Conservation (phyloP, 2,329 filamentous ascomycete species). For the Rosellinia necatrix region DNA sequence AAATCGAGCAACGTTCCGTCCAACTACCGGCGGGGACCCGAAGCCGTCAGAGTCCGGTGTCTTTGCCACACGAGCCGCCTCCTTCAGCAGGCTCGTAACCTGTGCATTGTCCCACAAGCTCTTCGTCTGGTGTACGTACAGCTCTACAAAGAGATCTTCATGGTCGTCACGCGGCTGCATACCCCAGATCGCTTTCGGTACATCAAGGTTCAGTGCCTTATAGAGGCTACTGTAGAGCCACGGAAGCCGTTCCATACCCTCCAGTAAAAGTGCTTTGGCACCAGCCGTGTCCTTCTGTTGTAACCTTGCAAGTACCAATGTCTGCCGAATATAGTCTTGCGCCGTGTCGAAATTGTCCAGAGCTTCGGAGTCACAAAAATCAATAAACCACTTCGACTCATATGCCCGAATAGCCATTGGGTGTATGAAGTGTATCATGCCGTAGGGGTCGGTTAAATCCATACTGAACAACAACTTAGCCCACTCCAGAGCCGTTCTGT, state of each 20-base stretch:
- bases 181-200: conserved; percentile 84
- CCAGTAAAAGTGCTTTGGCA: conserved; percentile 66
- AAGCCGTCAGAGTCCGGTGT: conserved; percentile 48
- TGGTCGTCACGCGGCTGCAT: conserved; percentile 67
- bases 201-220: conserved; percentile 76
- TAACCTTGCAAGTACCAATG: conserved; percentile 74
- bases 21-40: conserved; percentile 45
- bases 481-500: conserved; percentile 93
- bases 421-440: conserved; percentile 79
- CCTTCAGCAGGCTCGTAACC: conserved; percentile 68
- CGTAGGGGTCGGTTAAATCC: conserved; percentile 80
- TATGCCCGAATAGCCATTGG: conserved; percentile 81
- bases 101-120: conserved; percentile 86
- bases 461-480: conserved; percentile 80
- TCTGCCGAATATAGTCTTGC: conserved; percentile 73
- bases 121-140: conserved; percentile 78
- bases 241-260: conserved; percentile 74
- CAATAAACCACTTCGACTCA: conserved; percentile 76
- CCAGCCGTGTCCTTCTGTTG: conserved; percentile 69
- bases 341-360: conserved; percentile 46
- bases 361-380: conserved; percentile 60
- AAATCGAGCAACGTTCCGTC: conserved; percentile 69
- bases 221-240: conserved; percentile 86
- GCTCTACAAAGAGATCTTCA: conserved; percentile 71
- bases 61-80: conserved; percentile 64